These are phyloP conservation scores for Sparassis latifolia DNA, from an alignment of 1,284 basidiomycete species.

Conservation along the genomic window DNA sequence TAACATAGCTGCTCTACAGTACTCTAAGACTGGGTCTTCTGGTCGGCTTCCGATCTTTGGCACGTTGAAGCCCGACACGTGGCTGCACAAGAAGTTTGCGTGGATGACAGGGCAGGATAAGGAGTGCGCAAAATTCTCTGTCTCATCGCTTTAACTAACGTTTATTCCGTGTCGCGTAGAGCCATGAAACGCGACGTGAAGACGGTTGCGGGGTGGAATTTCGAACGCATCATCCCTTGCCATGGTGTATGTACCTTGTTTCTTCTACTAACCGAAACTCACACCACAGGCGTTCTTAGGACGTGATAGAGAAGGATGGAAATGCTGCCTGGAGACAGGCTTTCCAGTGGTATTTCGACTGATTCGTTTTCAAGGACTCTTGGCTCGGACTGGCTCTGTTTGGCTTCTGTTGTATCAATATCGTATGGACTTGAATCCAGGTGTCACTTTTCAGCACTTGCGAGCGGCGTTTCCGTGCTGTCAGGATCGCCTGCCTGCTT, in stretches of 20 bases:
- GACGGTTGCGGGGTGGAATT: conserved; percentile 78
- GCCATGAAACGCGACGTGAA: conserved; percentile 69
- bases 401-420: neutral
- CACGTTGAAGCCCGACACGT: conserved; percentile 51
- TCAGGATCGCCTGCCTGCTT: no score
- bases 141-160: neutral
- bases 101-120: conserved; percentile 51
- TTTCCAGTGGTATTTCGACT: conserved; percentile 30
- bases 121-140: conserved; percentile 36
- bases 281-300: conserved; percentile 24
- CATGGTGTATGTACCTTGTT: conserved; percentile 61
- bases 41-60: conserved; percentile 40
- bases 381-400: neutral
- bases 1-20: conserved; percentile 22
- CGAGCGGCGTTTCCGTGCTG: no score
- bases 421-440: neutral
- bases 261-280: no score
- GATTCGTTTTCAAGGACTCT: neutral
- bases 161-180: conserved; percentile 30
- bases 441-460: no score
- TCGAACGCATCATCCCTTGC: conserved; percentile 86
- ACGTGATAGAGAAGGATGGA: conserved; percentile 76
- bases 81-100: conserved; percentile 51
- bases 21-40: conserved; percentile 48
- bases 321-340: conserved; percentile 62